Percentiles rank a stretch among this genome's conserved stretches.
Conservation (phyloP, 1,284 basidiomycete species). For the Boletus smithii region DNA sequence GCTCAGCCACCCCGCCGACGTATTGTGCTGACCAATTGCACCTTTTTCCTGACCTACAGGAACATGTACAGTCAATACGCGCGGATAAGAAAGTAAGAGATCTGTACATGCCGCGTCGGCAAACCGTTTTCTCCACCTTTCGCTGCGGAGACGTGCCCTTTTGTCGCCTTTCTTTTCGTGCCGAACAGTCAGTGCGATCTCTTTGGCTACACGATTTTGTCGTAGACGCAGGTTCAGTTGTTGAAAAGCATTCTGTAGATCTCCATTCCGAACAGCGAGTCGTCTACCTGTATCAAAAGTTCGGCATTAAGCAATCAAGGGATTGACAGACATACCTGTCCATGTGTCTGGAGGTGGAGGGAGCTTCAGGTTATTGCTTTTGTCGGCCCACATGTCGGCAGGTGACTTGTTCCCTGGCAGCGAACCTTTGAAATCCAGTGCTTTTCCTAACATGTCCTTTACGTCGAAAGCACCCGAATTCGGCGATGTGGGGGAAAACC, state of each 20-base stretch:
- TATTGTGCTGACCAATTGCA: conserved; percentile 49
- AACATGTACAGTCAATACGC: conserved; percentile 12
- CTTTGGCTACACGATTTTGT: conserved; percentile 54
- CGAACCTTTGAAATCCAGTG: conserved; percentile 17
- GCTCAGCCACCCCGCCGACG: conserved; percentile 44
- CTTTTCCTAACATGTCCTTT: conserved; percentile 16
- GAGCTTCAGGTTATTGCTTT: conserved; percentile 25
- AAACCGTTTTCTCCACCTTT: conserved; percentile 38
- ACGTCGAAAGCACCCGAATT: conserved; percentile 10
- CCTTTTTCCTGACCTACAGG: conserved; percentile 50
- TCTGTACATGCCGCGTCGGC: conserved; percentile 34
- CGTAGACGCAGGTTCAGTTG: conserved; percentile 51
- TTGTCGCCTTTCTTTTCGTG: conserved; percentile 53
- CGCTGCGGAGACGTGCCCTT: conserved; percentile 33
- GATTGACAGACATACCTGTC: conserved; percentile 23
- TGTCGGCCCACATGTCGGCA: conserved; percentile 40
- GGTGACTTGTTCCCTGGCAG: conserved; percentile 18
- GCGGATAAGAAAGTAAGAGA: conserved; percentile 1
- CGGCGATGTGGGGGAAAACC: conserved; percentile 3
- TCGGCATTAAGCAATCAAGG: conserved; percentile 5
- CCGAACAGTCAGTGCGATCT: conserved; percentile 49
- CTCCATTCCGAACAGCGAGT: conserved; percentile 32
- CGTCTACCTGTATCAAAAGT: conserved; percentile 40
- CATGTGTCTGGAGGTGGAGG: conserved; percentile 27
- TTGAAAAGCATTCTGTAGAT: conserved; percentile 42